Base-by-base conservation (phyloP, 2,329 filamentous ascomycete species). In the Cephalotrichum gorgonifer region DNA sequence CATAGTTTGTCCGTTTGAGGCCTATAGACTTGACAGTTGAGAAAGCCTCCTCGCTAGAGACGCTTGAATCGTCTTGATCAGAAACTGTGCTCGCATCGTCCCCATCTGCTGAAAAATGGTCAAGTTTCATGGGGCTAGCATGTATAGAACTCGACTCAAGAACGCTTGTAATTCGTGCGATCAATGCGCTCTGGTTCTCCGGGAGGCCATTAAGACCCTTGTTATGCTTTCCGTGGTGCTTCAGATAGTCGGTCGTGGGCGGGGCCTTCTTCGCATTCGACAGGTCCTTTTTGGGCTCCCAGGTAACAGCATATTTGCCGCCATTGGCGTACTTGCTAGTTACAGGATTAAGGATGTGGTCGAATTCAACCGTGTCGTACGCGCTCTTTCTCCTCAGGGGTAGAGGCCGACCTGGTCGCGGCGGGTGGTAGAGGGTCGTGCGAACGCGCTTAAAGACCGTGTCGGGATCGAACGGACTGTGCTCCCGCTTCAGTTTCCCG, bases 321-420 rank as follows among this genome's bases (percentile, higher is more conserved):
- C 72, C 75, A 43, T 72, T 70, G 54, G 77, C 72, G 53, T 81
- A 81, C 54, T 81, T 81, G 53, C 74, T 77, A 53, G 74, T 78
- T 41, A 77, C 75, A 49, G 72, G 60, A 1, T 75, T 72, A 28
- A 80, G 62, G 15, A 67, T 67, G 5, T 74, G 69, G 25, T 76
- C 74, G 44, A 81, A 76, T 35, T 73, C 66, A 27, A 81, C 67
- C 53, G 71, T 76, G 28, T 75, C 73, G 53, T 79, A 81, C 11
- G 74, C 65, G 51, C 71, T 78, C 8, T 61, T 62, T 30, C 70
- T 70, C 8, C 68, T 64, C 20, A 54, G 57, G 3, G 23, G 38
- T 14, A 49, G 56, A 51, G 22, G 51, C 54, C 17, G 57, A 48
- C 27, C 44, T 57, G 53, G 49, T 50, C 53, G 33, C 50, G 38